A percentile compares a stretch with the other conserved stretches of the same genome.
Evolutionary conservation across 148 eudicot genomes (phyloP).

Genomic region (Heliosperma pusillum): DNA sequence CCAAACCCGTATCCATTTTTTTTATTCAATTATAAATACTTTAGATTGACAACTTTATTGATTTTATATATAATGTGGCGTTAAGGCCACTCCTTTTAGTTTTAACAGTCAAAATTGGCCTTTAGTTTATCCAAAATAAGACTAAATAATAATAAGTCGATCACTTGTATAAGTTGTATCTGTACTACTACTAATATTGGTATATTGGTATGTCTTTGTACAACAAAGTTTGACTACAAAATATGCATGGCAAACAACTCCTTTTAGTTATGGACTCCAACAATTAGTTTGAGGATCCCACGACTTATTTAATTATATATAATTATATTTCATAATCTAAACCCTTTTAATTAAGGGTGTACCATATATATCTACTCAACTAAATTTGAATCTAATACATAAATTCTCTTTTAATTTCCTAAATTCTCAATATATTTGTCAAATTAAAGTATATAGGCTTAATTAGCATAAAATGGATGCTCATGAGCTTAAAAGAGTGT

Average conservation of each 20-base stretch:
- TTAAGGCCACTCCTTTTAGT: too few species aligned
- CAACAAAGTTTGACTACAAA: background rate
- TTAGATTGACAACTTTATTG: too few species aligned
- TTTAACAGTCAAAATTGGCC: background rate
- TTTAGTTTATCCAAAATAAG: background rate
- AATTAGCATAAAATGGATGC: slow-evolving; percentile 38
- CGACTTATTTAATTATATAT: too few species aligned
- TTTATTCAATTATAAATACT: too few species aligned
- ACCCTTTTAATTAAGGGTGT: background rate
- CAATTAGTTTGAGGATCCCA: background rate
- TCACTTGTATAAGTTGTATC: too few species aligned
- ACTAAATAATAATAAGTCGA: background rate
- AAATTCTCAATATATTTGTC: background rate
- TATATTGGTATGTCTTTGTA: background rate
- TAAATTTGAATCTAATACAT: background rate
- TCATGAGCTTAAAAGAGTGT: slow-evolving; percentile 57
- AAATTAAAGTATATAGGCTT: background rate
- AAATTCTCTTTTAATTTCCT: background rate
- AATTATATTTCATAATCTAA: background rate
- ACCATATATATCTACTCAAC: background rate
- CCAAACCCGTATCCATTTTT: too few species aligned
- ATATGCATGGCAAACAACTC: slow-evolving; percentile 13
- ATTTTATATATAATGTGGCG: too few species aligned
- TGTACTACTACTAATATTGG: too few species aligned
- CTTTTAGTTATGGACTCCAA: slow-evolving; percentile 7